These are phyloP conservation scores for Polytolypa hystricis DNA, from an alignment of 2,329 filamentous ascomycete species.

Conservation along the genomic window DNA sequence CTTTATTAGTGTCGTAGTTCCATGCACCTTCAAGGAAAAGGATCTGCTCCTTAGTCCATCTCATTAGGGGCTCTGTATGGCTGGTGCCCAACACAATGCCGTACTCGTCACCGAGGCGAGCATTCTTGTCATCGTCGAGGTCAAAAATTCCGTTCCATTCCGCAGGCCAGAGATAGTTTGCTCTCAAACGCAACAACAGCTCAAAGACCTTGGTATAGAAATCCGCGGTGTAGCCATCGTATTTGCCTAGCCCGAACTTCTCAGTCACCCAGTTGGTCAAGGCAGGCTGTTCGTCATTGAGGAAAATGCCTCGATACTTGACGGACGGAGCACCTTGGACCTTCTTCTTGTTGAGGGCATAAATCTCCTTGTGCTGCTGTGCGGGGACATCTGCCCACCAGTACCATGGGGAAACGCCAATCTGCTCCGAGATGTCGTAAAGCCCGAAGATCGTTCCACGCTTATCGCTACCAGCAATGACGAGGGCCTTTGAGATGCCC, in stretches of 20 bases:
- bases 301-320: conserved; percentile 58
- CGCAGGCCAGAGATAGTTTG: conserved; percentile 67
- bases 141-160: conserved; percentile 63
- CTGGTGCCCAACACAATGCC: conserved; percentile 62
- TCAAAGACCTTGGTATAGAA: conserved; percentile 63
- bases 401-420: conserved; percentile 61
- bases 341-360: conserved; percentile 43
- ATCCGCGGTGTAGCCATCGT: conserved; percentile 41
- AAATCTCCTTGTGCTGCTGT: conserved; percentile 43
- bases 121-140: conserved; percentile 57
- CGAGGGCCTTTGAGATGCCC: conserved; percentile 47
- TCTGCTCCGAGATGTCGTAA: conserved; percentile 62
- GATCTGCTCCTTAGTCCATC: conserved; percentile 37
- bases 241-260: conserved; percentile 22
- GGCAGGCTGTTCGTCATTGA: conserved; percentile 60
- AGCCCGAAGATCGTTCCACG: conserved; percentile 58
- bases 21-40: conserved; percentile 44
- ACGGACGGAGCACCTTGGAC: conserved; percentile 50
- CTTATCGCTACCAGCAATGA: conserved; percentile 58
- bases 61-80: conserved; percentile 62
- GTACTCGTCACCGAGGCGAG: conserved; percentile 60
- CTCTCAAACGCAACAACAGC: conserved; percentile 55
- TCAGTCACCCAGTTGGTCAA: conserved; percentile 53
- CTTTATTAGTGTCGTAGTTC: conserved; percentile 60
- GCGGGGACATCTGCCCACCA: conserved; percentile 55